These are phyloP conservation scores for Mycena amicta DNA, from an alignment of 768 basidiomycete species.

Conservation along the genomic window DNA sequence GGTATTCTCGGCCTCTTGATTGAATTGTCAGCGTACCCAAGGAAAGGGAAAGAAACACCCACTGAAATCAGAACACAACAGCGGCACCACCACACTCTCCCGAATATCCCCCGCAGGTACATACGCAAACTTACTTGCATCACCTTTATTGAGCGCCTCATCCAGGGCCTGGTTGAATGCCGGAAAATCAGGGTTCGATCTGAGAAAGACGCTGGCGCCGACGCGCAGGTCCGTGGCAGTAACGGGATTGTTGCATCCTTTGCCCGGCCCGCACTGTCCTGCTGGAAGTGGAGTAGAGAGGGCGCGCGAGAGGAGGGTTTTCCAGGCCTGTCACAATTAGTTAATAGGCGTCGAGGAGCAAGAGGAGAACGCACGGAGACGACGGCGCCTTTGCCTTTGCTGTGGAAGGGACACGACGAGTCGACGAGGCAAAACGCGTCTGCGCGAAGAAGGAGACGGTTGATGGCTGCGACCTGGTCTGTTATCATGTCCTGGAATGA, in stretches of 20 bases:
- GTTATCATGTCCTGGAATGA: conserved; percentile 4
- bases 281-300: background rate
- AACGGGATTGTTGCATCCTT: background rate
- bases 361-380: conserved; percentile 31
- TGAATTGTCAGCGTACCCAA: background rate
- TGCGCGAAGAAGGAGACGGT: conserved; percentile 20
- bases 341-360: background rate
- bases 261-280: background rate
- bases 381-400: conserved; percentile 30
- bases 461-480: conserved; percentile 14
- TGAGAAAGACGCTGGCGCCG: background rate
- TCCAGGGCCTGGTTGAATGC: conserved; percentile 7
- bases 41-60: background rate
- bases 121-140: conserved; percentile 10
- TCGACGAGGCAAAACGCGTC: conserved; percentile 22
- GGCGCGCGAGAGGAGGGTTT: background rate
- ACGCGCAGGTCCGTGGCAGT: background rate
- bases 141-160: conserved; percentile 3
- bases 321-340: background rate
- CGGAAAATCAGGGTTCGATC: conserved; percentile 6
- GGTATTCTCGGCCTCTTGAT: background rate
- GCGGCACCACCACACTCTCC: background rate
- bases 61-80: conserved; percentile 14
- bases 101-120: background rate
- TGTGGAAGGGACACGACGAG: conserved; percentile 21